phyloP scores from a whole-genome alignment of 768 basidiomycete species.

The Paxillus involutus region DNA sequence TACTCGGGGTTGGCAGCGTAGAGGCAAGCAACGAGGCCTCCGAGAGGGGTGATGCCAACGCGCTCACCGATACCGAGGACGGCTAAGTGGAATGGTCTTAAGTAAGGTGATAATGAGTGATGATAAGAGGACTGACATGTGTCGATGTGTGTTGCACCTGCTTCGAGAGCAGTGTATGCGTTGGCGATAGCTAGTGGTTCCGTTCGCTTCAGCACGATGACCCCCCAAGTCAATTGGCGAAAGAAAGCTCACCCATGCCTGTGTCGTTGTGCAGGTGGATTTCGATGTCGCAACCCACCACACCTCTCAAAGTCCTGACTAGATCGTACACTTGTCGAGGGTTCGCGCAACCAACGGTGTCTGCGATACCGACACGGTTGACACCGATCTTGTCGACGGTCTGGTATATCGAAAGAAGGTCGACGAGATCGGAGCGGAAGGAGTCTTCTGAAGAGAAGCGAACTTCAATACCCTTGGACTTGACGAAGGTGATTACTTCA shows the following conservation, averaged over 20 bases:
- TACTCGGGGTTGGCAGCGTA: conserved; percentile 98
- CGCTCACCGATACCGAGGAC: conserved; percentile 98
- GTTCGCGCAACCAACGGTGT: conserved; percentile 99
- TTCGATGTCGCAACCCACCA: conserved; percentile 97
- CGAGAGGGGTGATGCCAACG: conserved; percentile 97
- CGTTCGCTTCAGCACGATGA: conserved; percentile 2
- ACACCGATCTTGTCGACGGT: conserved; percentile 99
- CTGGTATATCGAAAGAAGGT: conserved; percentile 97
- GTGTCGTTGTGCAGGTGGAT: conserved; percentile 99
- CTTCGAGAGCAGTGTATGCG: conserved; percentile 96
- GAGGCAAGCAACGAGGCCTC: conserved; percentile 94
- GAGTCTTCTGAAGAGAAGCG: conserved; percentile 99
- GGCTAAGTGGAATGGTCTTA: conserved; percentile 42
- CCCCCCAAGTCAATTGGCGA: neutral
- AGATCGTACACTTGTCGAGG: conserved; percentile 98
- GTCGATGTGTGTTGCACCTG: conserved; percentile 98
- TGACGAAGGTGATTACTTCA: conserved; percentile 98
- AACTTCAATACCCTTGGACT: conserved; percentile 99
- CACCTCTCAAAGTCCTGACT: conserved; percentile 92
- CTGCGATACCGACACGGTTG: conserved; percentile 97
- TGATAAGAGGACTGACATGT: conserved; percentile 64
- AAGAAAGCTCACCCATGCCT: conserved; percentile 70
- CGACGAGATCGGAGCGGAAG: conserved; percentile 99
- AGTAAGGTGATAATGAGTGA: neutral
- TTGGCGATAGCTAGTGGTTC: conserved; percentile 82